Percentiles rank a stretch among this genome's conserved stretches.
Evolutionary conservation across 2,329 filamentous ascomycete genomes (phyloP).

Genomic region (Epichloe glyceriae): DNA sequence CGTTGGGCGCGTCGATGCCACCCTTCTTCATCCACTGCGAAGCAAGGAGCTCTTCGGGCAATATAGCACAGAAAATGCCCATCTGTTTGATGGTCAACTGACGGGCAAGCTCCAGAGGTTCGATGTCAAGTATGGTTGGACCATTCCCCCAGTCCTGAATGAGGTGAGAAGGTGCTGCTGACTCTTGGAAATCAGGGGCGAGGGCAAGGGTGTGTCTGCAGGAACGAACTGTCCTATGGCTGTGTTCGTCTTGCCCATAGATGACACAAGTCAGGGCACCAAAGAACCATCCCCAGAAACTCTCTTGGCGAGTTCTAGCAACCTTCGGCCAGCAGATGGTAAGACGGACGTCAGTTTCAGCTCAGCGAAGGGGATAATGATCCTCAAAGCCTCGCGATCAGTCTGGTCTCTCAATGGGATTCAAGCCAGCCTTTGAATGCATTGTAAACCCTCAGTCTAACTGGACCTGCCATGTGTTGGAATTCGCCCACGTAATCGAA

Average conservation of each 20-base stretch:
- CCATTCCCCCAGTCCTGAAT: slow-evolving; percentile 60
- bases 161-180: slow-evolving; percentile 59
- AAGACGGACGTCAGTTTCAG: slow-evolving; percentile 54
- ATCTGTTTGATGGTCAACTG: slow-evolving; percentile 92
- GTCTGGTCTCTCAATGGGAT: slow-evolving; percentile 78
- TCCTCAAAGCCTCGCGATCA: slow-evolving; percentile 60
- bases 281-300: slow-evolving; percentile 63
- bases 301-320: slow-evolving; percentile 67
- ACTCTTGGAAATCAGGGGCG: slow-evolving; percentile 58
- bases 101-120: slow-evolving; percentile 77
- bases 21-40: slow-evolving; percentile 90
- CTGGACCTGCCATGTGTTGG: slow-evolving; percentile 59
- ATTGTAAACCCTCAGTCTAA: slow-evolving; percentile 86
- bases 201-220: slow-evolving; percentile 58
- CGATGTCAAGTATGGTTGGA: slow-evolving; percentile 77
- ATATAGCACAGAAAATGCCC: slow-evolving; percentile 77
- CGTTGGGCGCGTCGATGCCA: slow-evolving; percentile 68
- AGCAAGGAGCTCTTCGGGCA: slow-evolving; percentile 80
- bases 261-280: slow-evolving; percentile 71
- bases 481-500: slow-evolving; percentile 85
- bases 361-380: slow-evolving; percentile 71
- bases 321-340: slow-evolving; percentile 65
- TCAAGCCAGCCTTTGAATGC: slow-evolving; percentile 96
- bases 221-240: slow-evolving; percentile 58
- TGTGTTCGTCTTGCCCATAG: slow-evolving; percentile 77